These are phyloP conservation scores for Epichloe uncinata DNA, from an alignment of 2,329 filamentous ascomycete species.

Conservation along the genomic window DNA sequence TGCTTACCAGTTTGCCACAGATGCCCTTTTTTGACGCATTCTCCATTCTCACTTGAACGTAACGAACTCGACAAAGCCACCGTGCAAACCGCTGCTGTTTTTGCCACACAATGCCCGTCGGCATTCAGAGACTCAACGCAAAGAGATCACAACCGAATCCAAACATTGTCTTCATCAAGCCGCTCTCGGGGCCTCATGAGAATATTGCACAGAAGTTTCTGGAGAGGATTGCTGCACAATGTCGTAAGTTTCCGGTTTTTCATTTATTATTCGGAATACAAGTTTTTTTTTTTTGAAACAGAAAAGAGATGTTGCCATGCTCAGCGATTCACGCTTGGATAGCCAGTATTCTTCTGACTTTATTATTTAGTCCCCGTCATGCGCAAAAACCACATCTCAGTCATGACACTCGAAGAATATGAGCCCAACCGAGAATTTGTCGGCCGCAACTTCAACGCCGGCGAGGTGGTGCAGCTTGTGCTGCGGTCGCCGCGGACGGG, in stretches of 20 bases:
- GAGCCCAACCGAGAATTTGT: conserved; percentile 71
- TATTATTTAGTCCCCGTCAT: conserved; percentile 47
- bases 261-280: too few species aligned
- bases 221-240: conserved; percentile 69
- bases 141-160: conserved; percentile 61
- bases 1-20: neutral
- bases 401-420: conserved; percentile 68
- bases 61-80: neutral
- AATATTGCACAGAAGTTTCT: conserved; percentile 55
- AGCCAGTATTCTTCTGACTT: neutral
- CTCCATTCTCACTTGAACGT: neutral
- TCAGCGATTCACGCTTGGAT: too few species aligned
- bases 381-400: conserved; percentile 48
- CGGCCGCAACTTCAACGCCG: conserved; percentile 81
- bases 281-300: too few species aligned
- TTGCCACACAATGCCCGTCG: conserved; percentile 51
- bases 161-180: conserved; percentile 75
- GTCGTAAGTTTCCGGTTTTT: conserved; percentile 32
- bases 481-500: conserved; percentile 51
- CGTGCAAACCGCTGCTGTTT: neutral
- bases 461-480: conserved; percentile 76
- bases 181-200: conserved; percentile 52
- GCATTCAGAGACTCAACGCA: conserved; percentile 67
- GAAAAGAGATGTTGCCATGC: neutral
- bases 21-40: neutral